These are phyloP conservation scores for Cucurbita argyrosperma DNA, from an alignment of 306 rosid species.

Conservation along the genomic window DNA sequence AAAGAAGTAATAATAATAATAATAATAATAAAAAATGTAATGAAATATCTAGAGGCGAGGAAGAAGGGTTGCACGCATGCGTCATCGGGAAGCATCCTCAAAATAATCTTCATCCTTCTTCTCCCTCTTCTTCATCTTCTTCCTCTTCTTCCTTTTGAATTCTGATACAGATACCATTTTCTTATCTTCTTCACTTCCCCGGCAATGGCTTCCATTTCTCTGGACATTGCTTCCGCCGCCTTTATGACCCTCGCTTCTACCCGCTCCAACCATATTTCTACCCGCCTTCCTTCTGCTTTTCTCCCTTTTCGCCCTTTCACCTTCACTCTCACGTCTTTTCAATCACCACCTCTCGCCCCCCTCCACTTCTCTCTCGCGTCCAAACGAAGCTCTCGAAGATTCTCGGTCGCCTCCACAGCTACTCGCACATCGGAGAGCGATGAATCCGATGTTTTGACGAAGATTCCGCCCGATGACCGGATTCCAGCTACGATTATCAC, in stretches of 20 bases:
- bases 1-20: no score
- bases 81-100: neutral
- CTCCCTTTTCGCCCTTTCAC: constrained; percentile 13
- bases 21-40: no score
- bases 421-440: constrained; percentile 43
- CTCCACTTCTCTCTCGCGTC: constrained; percentile 7
- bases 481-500: constrained; percentile 88
- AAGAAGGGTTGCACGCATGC: neutral
- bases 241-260: constrained; percentile 26
- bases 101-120: neutral
- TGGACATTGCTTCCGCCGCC: constrained; percentile 36
- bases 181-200: neutral
- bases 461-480: constrained; percentile 58
- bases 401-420: constrained; percentile 40
- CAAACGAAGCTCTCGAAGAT: constrained; percentile 19
- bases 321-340: constrained; percentile 14
- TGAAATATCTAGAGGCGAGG: neutral
- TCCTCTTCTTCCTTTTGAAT: neutral
- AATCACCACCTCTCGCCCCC: constrained; percentile 8
- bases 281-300: constrained; percentile 17
- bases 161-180: neutral
- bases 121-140: neutral
- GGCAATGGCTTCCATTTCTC: constrained; percentile 37
- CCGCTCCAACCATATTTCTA: constrained; percentile 18
- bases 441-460: constrained; percentile 39